Percentiles rank a stretch among this genome's conserved stretches.
phyloP scores from a whole-genome alignment of 1,284 basidiomycete species.

The Inonotus hispidus region DNA sequence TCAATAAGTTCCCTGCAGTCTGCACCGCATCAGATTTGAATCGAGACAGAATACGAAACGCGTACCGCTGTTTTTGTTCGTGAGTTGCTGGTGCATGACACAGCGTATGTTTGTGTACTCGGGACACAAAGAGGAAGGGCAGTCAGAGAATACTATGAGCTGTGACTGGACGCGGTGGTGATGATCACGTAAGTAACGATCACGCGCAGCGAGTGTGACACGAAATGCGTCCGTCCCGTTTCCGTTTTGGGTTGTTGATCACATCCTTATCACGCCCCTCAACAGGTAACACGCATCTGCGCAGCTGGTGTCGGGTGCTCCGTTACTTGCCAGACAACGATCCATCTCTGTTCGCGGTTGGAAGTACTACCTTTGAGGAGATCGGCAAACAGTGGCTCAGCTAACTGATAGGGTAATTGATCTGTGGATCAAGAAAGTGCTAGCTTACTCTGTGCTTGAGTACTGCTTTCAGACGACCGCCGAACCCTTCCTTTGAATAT shows the following conservation, averaged over 20 bases:
- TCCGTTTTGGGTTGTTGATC: background rate
- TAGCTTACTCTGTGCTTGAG: background rate
- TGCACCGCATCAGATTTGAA: conserved; percentile 25
- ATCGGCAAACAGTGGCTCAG: background rate
- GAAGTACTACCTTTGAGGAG: background rate
- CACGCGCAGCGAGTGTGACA: background rate
- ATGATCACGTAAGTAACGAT: background rate
- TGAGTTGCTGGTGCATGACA: conserved; percentile 67
- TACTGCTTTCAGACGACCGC: background rate
- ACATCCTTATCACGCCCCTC: too few species aligned
- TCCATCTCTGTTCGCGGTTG: background rate
- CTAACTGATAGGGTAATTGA: background rate
- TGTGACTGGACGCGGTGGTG: background rate
- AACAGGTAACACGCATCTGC: background rate
- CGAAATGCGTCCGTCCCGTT: background rate
- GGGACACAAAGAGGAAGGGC: conserved; percentile 1
- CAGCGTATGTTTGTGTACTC: background rate
- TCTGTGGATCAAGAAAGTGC: background rate
- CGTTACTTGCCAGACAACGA: background rate
- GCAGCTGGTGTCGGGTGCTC: background rate
- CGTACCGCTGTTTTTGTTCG: conserved; percentile 62
- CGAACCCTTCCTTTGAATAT: background rate
- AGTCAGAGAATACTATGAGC: background rate
- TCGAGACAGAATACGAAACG: conserved; percentile 8
- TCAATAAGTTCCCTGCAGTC: conserved; percentile 70